Evolutionary conservation across 805 yeast genomes (phyloP), one percentile per base, ranked within the genome.

Genomic region (Cyberlindnera sargentensis): DNA sequence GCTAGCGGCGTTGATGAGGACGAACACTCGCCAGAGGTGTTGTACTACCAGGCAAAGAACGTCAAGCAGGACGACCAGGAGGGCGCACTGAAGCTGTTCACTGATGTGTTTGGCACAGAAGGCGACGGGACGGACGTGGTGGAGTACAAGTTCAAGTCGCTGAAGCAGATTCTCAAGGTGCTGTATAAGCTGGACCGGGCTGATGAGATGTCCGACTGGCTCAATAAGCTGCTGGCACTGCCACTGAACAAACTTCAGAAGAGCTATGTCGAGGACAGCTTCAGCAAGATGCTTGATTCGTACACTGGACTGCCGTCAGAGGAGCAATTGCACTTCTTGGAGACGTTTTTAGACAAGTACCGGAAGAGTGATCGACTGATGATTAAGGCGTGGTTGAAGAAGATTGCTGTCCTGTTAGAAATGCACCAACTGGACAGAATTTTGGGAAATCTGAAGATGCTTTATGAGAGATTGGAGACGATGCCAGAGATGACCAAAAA

Each of bases 381-480:
- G 64, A 61, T 78, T 37, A 72, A 75, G 47, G 62, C 73, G n/a
- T 67, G 65, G 36, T 55, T 79, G 30, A 72, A 68, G 43, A 64
- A 69, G 37, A 63, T 77, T 4, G 68, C 71, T 27, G 52, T 66
- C 0, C 50, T 70, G 5, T 51, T 65, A 4, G 58, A 61, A 3
- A 53, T 67, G 20, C 39, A 52, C 7, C 35, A 50, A n/a, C 55
- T 58, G 26, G 59, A 58, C 2, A 47, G 62, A 15, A 72, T 78
- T 29, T 49, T 61, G 5, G 41, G 36, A 1, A 50, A 74, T 3
- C 58, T 78, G 6, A 42, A 51, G 2, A 42, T 47, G 5, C 61
- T 78, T 32, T 72, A 76, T 42, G 35, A 42, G 2, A 64, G 63
- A 33, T 60, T 77, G 6, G 58, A 58, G 5, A 68, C 43, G 0